Evolutionary conservation across 2,329 filamentous ascomycete species (phyloP).

Genomic region (Cercospora beticola): DNA sequence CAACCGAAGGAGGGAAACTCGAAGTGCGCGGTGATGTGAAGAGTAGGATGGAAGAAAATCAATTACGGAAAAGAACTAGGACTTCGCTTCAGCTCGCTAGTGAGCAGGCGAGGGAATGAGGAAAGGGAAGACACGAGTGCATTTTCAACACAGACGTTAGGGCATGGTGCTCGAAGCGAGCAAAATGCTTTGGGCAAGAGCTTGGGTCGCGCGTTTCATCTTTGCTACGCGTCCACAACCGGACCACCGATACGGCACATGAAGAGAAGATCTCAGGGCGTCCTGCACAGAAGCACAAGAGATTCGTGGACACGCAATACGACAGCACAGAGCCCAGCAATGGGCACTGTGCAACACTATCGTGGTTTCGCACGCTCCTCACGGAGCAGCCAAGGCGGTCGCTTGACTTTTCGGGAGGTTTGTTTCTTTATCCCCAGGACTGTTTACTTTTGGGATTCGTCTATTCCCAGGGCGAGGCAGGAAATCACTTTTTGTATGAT

Average conservation of each 20-base stretch:
- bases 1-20: slow-evolving; percentile 75
- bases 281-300: background rate
- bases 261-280: background rate
- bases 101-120: background rate
- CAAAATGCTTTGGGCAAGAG: too few species aligned
- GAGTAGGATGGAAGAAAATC: background rate
- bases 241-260: too few species aligned
- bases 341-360: background rate
- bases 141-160: background rate
- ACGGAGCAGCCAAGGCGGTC: background rate
- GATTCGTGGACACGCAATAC: background rate
- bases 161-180: background rate
- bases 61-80: background rate
- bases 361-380: background rate
- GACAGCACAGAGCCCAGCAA: background rate
- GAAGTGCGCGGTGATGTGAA: slow-evolving; percentile 82
- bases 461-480: background rate
- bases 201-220: too few species aligned
- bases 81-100: background rate
- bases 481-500: background rate
- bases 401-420: background rate
- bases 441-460: too few species aligned
- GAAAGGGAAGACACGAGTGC: background rate
- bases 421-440: background rate
- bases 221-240: too few species aligned